Evolutionary conservation across 495 filamentous ascomycete genomes (phyloP).

Genomic region (Rusavskia elegans): DNA sequence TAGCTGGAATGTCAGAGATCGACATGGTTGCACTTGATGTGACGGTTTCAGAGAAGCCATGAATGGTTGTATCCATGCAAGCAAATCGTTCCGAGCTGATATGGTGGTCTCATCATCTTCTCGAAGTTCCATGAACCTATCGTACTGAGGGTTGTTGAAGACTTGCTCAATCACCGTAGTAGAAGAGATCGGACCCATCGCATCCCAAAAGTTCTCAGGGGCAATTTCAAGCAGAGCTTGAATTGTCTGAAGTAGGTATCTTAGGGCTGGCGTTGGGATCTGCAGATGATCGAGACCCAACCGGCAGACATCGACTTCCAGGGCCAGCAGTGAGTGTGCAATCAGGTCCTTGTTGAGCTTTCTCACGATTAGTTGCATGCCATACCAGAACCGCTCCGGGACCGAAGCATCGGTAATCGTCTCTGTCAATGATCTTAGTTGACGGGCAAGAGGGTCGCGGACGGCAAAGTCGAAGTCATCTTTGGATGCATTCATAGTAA

Average conservation of each 20-base stretch:
- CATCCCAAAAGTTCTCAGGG: conserved; percentile 68
- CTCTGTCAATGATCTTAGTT: conserved; percentile 18
- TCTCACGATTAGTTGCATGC: conserved; percentile 50
- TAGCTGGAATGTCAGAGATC: conserved; percentile 51
- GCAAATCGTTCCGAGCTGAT: conserved; percentile 39
- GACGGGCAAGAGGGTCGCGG: conserved; percentile 39
- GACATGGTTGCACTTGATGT: conserved; percentile 56
- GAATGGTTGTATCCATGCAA: conserved; percentile 61
- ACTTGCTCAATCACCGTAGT: conserved; percentile 59
- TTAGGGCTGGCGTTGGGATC: conserved; percentile 41
- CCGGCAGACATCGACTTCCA: conserved; percentile 65
- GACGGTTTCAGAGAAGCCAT: conserved; percentile 57
- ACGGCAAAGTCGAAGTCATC: conserved; percentile 76
- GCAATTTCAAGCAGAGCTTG: conserved; percentile 53
- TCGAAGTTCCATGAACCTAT: conserved; percentile 40
- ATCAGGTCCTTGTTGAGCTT: conserved; percentile 59
- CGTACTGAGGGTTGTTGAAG: conserved; percentile 54
- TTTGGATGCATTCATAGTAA: conserved; percentile 36
- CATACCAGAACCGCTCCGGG: conserved; percentile 58
- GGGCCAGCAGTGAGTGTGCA: conserved; percentile 55
- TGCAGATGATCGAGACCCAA: conserved; percentile 61
- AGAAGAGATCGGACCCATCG: conserved; percentile 62
- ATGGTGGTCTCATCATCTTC: conserved; percentile 37
- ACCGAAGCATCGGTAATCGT: conserved; percentile 30
- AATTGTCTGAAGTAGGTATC: conserved; percentile 47